These are phyloP conservation scores for Psidium guajava DNA, from an alignment of 345 rosid genomes.

Conservation along the genomic window DNA sequence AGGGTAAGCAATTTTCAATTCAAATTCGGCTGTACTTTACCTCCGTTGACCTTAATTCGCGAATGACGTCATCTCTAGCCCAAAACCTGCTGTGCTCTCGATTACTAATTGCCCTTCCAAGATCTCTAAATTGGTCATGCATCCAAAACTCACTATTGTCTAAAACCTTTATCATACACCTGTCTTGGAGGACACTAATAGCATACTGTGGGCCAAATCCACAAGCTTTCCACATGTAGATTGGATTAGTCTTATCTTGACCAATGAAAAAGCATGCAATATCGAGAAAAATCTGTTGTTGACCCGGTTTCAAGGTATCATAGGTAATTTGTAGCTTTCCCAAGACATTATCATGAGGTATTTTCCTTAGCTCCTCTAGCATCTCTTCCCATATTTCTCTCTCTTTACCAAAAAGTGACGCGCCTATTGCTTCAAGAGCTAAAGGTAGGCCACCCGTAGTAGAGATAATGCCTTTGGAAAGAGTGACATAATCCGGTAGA, in stretches of 20 bases:
- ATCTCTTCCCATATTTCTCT: background rate
- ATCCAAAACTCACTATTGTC: fast-evolving
- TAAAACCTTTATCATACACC: background rate
- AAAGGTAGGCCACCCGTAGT: fast-evolving
- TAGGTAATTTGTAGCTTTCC: fast-evolving
- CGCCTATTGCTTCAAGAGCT: background rate
- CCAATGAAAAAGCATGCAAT: background rate
- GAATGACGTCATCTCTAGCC: fast-evolving
- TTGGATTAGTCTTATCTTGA: fast-evolving
- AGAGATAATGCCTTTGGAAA: fast-evolving
- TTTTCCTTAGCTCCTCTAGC: fast-evolving
- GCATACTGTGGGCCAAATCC: fast-evolving
- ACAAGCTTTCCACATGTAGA: fast-evolving
- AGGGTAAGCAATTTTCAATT: background rate
- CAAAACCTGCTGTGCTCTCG: fast-evolving
- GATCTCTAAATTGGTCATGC: background rate
- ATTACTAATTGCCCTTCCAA: background rate
- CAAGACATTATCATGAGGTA: background rate
- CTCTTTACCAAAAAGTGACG: fast-evolving
- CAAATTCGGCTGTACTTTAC: background rate
- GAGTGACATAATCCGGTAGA: fast-evolving
- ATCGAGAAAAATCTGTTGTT: background rate
- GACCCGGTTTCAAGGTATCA: fast-evolving
- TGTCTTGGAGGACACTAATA: fast-evolving
- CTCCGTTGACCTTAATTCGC: fast-evolving